Evolutionary conservation across 2,329 filamentous ascomycete species (phyloP), one percentile per base, ranked within the genome.

Genomic region (Xylariales sp.): DNA sequence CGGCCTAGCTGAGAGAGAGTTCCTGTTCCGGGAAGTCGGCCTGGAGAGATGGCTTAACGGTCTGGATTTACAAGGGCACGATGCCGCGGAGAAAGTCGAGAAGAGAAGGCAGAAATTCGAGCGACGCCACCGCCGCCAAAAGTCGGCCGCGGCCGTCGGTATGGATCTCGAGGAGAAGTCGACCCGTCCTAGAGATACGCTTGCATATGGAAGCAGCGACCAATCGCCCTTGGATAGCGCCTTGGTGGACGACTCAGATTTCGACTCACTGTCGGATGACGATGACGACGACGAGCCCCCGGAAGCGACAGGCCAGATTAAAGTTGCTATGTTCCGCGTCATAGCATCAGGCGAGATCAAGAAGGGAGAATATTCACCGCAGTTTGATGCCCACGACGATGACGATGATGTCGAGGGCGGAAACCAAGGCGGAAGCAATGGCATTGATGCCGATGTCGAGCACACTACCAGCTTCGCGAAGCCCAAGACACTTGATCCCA

Each of bases 401-500:
- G 91, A 95, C 46, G 90, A 95, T 45, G 60, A 59, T 19, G 68
- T 73, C 14, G 60, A 62, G 39, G 62, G 72, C 19, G 64, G 58
- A 25, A 65, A 66, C 32, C 71, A 76, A 41, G 67, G 69, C 19
- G 73, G 69, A 6, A 76, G 70, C 35, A 78, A 74, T 27, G 72
- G 71, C 19, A 78, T 85, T 43, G 86, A 90, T 51, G 85, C 81
- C 28, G 88, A 95, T 54, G 78, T 96, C 40, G 93, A 97, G 63
- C 93, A 98, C 60, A 97, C 93, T 2, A 97, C 93, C 6, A 95
- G 90, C 58, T 97, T 97, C 62, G 91, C 91, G 8, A 95, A 96
- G 66, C 91, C 90, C 12, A 97, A 96, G 72, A 85, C 88, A 2
- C 73, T 96, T 37, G 94, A 97, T 65, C 91, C 91, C 0, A 96